Evolutionary conservation across 164 flowering plant species (phyloP), one percentile per base, ranked within the genome.

Genomic region (Vitis labrusca): DNA sequence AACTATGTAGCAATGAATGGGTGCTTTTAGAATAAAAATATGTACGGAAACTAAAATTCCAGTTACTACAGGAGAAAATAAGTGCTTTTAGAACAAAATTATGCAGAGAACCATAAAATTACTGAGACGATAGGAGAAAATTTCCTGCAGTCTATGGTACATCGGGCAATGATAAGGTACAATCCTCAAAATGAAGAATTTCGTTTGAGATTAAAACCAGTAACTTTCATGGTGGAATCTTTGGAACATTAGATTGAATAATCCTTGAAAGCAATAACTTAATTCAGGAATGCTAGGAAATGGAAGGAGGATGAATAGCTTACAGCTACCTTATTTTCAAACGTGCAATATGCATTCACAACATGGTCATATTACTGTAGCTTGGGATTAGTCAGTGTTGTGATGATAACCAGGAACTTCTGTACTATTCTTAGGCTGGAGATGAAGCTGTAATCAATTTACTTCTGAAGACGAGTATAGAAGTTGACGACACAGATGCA

Each of bases 361-460:
- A 53, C 56, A 53, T 1, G 16, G 44, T 37, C 56, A 6, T 53
- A n/a, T 14, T 5, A 0, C n/a, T 53, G 56, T 53, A 53, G 5
- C n/a, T 14, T 53, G 56, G 5, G 56, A 10, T 53, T 53, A 53
- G 2, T 2, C 44, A 30, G 64, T 7, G 49, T n/a, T 61, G 15
- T 32, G 32, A 30, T 3, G 15, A 9, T 61, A 61, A 19, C 50
- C 48, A 19, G 49, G 62, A 68, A 68, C 64, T 50, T 66, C 48
- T 30, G 56, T n/a, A 58, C 14, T 61, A 12, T 32, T 30, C 63
- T 30, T 70, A 88, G 91, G 88, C 79, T 15, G 80, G 82, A n/a
- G 91, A 88, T 79, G 88, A 78, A 69, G 76, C 69, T 14, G 76
- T 88, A 14, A 29, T 83, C 8, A 61, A 80, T 68, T 68, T 88